Percentiles rank a stretch among this genome's conserved stretches.
Evolutionary conservation across 1,284 basidiomycete species (phyloP).

Genomic region (Cryptococcus maquisensis): DNA sequence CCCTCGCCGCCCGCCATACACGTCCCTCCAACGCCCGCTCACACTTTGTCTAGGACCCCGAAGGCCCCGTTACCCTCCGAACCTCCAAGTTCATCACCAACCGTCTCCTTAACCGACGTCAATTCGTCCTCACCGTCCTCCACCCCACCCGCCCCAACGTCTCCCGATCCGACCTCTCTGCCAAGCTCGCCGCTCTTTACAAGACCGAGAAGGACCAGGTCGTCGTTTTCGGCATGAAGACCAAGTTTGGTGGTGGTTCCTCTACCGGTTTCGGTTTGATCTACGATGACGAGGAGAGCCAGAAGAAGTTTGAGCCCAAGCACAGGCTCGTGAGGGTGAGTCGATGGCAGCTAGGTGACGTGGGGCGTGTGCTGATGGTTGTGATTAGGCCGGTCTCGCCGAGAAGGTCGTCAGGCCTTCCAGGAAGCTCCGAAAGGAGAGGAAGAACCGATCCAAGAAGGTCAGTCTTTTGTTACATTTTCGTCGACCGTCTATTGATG

Average conservation of each 20-base stretch:
- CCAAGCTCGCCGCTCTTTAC: slow-evolving; percentile 78
- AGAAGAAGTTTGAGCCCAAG: slow-evolving; percentile 96
- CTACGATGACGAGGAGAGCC: slow-evolving; percentile 92
- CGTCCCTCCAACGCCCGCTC: neutral
- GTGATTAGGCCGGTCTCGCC: slow-evolving; percentile 68
- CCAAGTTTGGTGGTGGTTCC: slow-evolving; percentile 97
- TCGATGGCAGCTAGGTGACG: slow-evolving; percentile 20
- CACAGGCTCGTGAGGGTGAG: slow-evolving; percentile 91
- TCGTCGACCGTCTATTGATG: slow-evolving; percentile 12
- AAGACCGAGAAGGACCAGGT: slow-evolving; percentile 61
- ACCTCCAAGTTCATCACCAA: slow-evolving; percentile 99
- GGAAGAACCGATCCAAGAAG: slow-evolving; percentile 99
- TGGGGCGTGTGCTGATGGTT: neutral
- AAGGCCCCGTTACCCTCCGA: slow-evolving; percentile 91
- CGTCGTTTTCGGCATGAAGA: slow-evolving; percentile 66
- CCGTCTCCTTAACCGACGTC: slow-evolving; percentile 84
- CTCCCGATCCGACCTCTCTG: slow-evolving; percentile 85
- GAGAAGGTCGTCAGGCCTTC: slow-evolving; percentile 86
- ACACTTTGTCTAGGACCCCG: slow-evolving; percentile 56
- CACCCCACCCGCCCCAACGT: slow-evolving; percentile 95
- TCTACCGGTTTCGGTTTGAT: slow-evolving; percentile 97
- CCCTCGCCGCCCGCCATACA: neutral
- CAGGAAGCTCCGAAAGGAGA: slow-evolving; percentile 98
- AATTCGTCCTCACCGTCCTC: slow-evolving; percentile 89
- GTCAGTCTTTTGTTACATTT: slow-evolving; percentile 50